Conservation (phyloP, 441 rosid species). For the Flueggea neowawraea region DNA sequence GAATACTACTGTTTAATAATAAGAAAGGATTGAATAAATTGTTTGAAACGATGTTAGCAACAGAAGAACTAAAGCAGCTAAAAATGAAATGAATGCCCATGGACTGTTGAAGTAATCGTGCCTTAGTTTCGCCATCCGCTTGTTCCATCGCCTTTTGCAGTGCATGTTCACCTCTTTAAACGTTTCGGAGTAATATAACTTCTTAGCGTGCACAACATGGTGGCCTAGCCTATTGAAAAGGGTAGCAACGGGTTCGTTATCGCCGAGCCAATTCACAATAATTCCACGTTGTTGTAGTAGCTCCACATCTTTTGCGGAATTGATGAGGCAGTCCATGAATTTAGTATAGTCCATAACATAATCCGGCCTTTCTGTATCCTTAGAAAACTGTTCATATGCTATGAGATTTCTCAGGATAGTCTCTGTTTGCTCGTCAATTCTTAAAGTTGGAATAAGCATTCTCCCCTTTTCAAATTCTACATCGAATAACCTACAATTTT, state of each 20-base stretch:
- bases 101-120: constrained; percentile 15
- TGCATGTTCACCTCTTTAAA: not conserved
- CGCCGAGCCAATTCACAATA: constrained; percentile 8
- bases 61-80: constrained; percentile 6
- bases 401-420: constrained; percentile 7
- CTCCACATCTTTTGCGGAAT: constrained; percentile 4
- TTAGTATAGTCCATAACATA: constrained; percentile 6
- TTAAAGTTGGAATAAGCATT: constrained; percentile 2
- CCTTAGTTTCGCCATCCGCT: constrained; percentile 8
- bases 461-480: not conserved
- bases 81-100: constrained; percentile 10
- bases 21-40: not conserved
- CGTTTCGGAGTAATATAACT: not conserved
- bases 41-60: constrained; percentile 7
- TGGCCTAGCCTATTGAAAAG: not conserved
- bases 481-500: not conserved
- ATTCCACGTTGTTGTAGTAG: constrained; percentile 8
- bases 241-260: not conserved
- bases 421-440: constrained; percentile 11
- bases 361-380: not conserved
- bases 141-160: not conserved
- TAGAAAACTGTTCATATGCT: constrained; percentile 1
- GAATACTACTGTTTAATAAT: not conserved
- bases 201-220: not conserved
- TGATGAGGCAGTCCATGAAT: constrained; percentile 3